A percentile compares a stretch with the other conserved stretches of the same genome.
phyloP scores from a whole-genome alignment of 164 flowering plant genomes.

The Chimonanthus praecox region DNA sequence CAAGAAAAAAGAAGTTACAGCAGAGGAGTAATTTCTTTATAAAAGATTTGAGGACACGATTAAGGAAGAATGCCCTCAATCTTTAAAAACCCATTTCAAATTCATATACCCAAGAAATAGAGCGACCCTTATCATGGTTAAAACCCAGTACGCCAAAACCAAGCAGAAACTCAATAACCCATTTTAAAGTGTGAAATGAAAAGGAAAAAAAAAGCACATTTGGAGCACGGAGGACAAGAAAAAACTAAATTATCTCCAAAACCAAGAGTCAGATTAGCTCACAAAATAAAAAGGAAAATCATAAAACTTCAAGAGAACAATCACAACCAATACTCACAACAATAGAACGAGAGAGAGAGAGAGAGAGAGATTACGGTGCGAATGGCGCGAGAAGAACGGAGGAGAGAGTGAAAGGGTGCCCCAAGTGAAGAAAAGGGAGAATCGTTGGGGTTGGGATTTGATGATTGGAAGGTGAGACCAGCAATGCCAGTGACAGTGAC shows the following conservation, averaged over 20 bases:
- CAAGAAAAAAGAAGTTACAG: too few relatives aligned
- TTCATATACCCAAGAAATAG: too few relatives aligned
- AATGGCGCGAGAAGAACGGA: conserved; percentile 75
- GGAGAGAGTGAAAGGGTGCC: conserved; percentile 33
- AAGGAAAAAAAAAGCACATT: not conserved
- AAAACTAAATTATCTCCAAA: not conserved
- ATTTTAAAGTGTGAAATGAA: not conserved
- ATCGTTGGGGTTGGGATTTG: conserved; percentile 24
- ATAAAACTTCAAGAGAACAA: too few relatives aligned
- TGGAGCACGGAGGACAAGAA: too few relatives aligned
- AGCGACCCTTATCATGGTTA: too few relatives aligned
- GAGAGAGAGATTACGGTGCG: conserved; percentile 39
- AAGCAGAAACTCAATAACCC: too few relatives aligned
- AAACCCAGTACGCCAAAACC: too few relatives aligned
- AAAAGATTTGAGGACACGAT: too few relatives aligned
- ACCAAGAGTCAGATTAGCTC: not conserved
- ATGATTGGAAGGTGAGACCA: conserved; percentile 13
- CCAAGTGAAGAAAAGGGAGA: conserved; percentile 10
- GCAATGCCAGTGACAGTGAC: conserved; percentile 29
- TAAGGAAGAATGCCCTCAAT: too few relatives aligned
- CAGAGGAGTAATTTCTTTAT: too few relatives aligned
- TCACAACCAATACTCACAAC: too few relatives aligned
- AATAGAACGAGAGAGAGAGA: not conserved
- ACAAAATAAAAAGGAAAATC: not conserved
- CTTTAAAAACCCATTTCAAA: too few relatives aligned